A percentile compares a stretch with the other conserved stretches of the same genome.
Evolutionary conservation across 345 rosid species (phyloP).

Genomic region (Ailanthus altissimus): DNA sequence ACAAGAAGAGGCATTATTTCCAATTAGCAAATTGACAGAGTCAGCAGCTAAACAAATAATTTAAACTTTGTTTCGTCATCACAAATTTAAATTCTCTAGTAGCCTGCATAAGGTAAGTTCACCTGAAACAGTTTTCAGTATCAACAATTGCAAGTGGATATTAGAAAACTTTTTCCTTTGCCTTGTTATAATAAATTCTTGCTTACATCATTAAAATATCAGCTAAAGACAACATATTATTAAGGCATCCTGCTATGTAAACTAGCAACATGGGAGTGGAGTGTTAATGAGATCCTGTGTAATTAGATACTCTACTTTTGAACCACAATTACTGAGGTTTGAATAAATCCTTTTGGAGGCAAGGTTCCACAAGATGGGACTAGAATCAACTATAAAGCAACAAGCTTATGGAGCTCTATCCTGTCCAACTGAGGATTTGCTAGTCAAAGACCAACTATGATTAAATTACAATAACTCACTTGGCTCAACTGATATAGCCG

Average conservation of each 20-base stretch:
- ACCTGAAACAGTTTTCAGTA: not conserved
- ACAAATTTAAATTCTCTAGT: not conserved
- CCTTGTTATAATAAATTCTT: not conserved
- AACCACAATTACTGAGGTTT: not conserved
- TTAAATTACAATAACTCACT: conserved; percentile 39
- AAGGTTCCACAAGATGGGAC: not conserved
- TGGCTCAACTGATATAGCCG: conserved; percentile 68
- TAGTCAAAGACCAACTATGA: conserved; percentile 1
- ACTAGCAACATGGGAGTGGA: not conserved
- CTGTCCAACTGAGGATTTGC: not conserved
- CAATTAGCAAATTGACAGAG: conserved; percentile 15
- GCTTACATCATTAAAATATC: not conserved
- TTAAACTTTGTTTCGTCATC: not conserved
- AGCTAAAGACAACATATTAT: not conserved
- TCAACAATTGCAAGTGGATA: not conserved
- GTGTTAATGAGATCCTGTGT: not conserved
- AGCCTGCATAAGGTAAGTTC: not conserved
- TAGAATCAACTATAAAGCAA: not conserved
- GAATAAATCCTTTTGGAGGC: not conserved
- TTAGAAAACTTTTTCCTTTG: not conserved
- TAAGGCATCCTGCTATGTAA: not conserved
- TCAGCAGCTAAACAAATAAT: not conserved
- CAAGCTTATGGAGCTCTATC: not conserved
- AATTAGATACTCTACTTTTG: not conserved
- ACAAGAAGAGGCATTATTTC: conserved; percentile 18